Conservation (phyloP, 768 basidiomycete species). For the Cubamyces sp. region DNA sequence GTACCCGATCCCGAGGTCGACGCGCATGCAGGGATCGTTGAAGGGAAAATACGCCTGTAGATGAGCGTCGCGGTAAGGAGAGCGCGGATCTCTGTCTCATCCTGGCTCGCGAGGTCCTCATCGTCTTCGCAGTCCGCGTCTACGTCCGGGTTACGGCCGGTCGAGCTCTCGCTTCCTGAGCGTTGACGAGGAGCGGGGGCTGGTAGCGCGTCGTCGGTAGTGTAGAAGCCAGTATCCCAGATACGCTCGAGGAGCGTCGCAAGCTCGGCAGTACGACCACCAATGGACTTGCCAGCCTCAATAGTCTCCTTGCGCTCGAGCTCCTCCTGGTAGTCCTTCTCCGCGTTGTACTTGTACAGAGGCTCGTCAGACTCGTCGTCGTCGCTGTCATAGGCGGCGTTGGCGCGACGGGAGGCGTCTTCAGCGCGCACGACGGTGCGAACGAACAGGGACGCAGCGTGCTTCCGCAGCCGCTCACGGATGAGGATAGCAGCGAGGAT, state of each 20-base stretch:
- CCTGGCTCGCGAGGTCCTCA: constrained; percentile 32
- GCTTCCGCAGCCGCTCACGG: constrained; percentile 53
- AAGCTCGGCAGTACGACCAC: constrained; percentile 57
- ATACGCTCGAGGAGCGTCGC: constrained; percentile 60
- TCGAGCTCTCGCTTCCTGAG: not conserved
- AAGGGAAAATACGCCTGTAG: constrained; percentile 64
- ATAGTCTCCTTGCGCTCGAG: constrained; percentile 53
- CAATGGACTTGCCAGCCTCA: constrained; percentile 64
- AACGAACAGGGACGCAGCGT: constrained; percentile 61
- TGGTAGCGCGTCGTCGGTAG: constrained; percentile 37
- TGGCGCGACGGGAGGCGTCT: constrained; percentile 9
- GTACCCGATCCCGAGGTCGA: constrained; percentile 23
- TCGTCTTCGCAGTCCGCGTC: constrained; percentile 36
- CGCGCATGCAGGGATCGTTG: constrained; percentile 34
- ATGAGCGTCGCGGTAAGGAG: constrained; percentile 64
- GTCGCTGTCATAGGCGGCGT: constrained; percentile 11
- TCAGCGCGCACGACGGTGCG: constrained; percentile 40
- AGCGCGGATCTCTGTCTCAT: constrained; percentile 53
- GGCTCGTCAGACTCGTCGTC: constrained; percentile 26
- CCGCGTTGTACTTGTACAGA: constrained; percentile 32
- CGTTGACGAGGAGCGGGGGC: not conserved
- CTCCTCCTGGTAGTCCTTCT: constrained; percentile 38
- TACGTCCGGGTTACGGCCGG: constrained; percentile 21
- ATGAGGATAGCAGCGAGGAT: constrained; percentile 55
- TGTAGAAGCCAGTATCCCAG: constrained; percentile 47